A percentile compares a stretch with the other conserved stretches of the same genome.
Evolutionary conservation across 1,284 basidiomycete genomes (phyloP).

Genomic region (Meira nashicola): DNA sequence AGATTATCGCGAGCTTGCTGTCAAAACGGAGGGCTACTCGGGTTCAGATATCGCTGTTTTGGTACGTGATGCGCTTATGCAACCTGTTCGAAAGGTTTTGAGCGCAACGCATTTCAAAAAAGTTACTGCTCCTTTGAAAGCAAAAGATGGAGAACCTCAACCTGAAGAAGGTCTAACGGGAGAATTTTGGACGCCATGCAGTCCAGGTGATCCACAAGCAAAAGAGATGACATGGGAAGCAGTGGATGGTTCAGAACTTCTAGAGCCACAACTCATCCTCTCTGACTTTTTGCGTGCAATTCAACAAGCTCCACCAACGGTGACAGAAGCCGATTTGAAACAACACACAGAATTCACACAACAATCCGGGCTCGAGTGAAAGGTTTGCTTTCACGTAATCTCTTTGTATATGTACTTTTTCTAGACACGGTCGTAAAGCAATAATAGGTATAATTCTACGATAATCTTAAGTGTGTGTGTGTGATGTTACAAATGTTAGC

Average conservation of each 20-base stretch:
- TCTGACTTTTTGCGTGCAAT: slow-evolving; percentile 83
- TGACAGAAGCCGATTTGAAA: slow-evolving; percentile 73
- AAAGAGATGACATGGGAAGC: slow-evolving; percentile 91
- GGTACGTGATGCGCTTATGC: slow-evolving; percentile 96
- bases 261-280: slow-evolving; percentile 55
- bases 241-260: slow-evolving; percentile 79
- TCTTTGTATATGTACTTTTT: too few relatives aligned
- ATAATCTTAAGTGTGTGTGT: too few relatives aligned
- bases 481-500: too few relatives aligned
- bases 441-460: too few relatives aligned
- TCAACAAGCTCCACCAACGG: slow-evolving; percentile 77
- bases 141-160: slow-evolving; percentile 49
- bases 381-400: neutral
- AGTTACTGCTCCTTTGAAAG: slow-evolving; percentile 51
- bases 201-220: slow-evolving; percentile 81
- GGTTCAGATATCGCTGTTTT: slow-evolving; percentile 93
- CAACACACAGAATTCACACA: slow-evolving; percentile 88
- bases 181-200: slow-evolving; percentile 75
- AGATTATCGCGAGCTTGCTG: slow-evolving; percentile 77
- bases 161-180: slow-evolving; percentile 56
- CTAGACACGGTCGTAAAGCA: too few relatives aligned
- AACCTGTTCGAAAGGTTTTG: slow-evolving; percentile 93
- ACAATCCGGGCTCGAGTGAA: slow-evolving; percentile 59
- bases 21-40: slow-evolving; percentile 86
- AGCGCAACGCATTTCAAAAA: slow-evolving; percentile 90